These are phyloP conservation scores for Biancaea sappan DNA, from an alignment of 306 rosid genomes.

Conservation along the genomic window DNA sequence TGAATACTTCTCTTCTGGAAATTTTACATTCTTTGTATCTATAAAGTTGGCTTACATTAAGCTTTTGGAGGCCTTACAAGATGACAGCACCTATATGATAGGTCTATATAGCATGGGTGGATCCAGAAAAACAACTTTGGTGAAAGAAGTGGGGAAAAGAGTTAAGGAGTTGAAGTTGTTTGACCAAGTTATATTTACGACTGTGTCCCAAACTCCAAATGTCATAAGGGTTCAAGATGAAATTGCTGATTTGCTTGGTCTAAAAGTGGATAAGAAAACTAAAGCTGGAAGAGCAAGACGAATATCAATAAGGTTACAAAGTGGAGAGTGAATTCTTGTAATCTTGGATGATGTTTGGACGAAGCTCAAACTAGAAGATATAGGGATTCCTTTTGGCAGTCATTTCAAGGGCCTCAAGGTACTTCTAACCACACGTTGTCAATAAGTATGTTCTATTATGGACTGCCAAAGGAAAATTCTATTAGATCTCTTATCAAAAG, in stretches of 20 bases:
- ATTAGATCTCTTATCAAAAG: not conserved
- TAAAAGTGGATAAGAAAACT: not conserved
- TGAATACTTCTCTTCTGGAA: not conserved
- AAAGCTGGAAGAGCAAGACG: not conserved
- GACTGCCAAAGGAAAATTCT: not conserved
- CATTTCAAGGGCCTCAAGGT: not conserved
- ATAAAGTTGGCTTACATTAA: not conserved
- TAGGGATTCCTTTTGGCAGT: not conserved
- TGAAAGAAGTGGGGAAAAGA: not conserved
- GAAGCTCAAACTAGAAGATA: not conserved
- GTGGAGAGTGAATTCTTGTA: not conserved
- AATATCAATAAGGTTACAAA: not conserved
- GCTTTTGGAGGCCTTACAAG: not conserved
- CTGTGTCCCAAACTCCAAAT: not conserved
- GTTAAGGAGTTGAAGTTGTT: not conserved
- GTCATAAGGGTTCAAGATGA: not conserved
- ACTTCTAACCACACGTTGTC: not conserved
- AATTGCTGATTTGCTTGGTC: not conserved
- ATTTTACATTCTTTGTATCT: not conserved
- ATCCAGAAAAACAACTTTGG: not conserved
- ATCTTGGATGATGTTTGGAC: slow-evolving; percentile 12
- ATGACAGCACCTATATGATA: not conserved
- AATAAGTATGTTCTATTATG: not conserved
- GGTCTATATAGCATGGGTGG: not conserved
- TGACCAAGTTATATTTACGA: not conserved